Conservation (phyloP, 2,329 filamentous ascomycete species). For the Bipolaris victoriae region DNA sequence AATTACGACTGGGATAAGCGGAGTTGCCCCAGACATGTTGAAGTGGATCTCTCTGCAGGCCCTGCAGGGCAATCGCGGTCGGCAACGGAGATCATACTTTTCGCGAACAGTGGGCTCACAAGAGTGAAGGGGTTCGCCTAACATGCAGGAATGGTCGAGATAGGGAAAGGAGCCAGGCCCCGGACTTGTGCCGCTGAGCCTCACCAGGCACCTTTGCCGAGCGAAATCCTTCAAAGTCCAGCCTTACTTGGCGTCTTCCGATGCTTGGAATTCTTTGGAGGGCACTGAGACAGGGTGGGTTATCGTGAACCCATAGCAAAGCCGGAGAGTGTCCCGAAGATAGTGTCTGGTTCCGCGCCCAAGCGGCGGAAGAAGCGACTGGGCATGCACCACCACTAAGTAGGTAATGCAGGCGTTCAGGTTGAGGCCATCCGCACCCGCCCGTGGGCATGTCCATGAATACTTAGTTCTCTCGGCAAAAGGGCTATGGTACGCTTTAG, state of each 20-base stretch:
- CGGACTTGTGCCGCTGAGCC: background rate
- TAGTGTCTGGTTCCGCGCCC: slow-evolving; percentile 1
- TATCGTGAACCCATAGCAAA: background rate
- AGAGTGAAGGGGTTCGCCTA: slow-evolving; percentile 7
- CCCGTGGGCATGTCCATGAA: background rate
- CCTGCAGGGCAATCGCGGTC: slow-evolving; percentile 2
- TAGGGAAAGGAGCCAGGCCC: background rate
- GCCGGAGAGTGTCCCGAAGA: slow-evolving; percentile 7
- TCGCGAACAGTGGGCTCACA: slow-evolving; percentile 4
- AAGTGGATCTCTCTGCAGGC: slow-evolving; percentile 6
- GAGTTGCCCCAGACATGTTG: slow-evolving; percentile 8
- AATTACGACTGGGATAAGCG: slow-evolving; percentile 8
- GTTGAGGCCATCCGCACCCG: background rate
- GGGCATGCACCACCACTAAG: slow-evolving; percentile 6
- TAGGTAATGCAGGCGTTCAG: background rate
- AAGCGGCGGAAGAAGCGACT: background rate
- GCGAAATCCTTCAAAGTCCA: background rate
- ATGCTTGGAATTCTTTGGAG: background rate
- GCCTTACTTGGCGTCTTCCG: background rate
- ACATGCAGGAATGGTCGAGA: slow-evolving; percentile 4
- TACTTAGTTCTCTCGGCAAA: slow-evolving; percentile 1
- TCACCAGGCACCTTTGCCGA: background rate
- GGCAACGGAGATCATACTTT: slow-evolving; percentile 10
- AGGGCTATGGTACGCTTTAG: background rate
- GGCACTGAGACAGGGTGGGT: background rate